Evolutionary conservation across 2,329 filamentous ascomycete genomes (phyloP).

Genomic region (Fusarium sp.): DNA sequence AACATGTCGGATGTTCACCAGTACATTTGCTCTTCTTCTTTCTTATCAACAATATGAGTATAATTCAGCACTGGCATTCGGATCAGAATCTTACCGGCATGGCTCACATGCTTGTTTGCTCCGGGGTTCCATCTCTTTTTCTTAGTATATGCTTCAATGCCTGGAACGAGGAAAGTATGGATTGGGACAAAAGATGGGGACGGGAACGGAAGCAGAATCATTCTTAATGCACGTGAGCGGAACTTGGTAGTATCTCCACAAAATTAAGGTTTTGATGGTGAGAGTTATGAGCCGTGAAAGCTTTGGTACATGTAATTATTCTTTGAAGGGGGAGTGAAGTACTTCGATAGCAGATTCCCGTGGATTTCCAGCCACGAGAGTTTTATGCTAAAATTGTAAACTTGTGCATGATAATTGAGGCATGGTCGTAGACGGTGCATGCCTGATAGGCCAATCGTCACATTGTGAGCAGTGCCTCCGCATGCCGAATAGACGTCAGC

Average conservation of each 20-base stretch:
- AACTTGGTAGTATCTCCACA: not conserved
- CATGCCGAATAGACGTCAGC: not conserved
- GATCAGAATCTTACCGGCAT: not conserved
- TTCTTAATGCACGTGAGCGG: constrained; percentile 4
- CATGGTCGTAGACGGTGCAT: not conserved
- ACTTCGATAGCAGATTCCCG: no score
- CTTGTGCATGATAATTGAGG: no score
- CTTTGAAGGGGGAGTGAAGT: no score
- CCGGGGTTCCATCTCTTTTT: constrained; percentile 7
- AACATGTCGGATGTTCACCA: constrained; percentile 12
- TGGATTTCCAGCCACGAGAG: no score
- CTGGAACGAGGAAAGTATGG: not conserved
- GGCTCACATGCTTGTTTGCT: constrained; percentile 24
- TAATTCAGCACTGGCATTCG: accelerated
- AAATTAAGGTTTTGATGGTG: not conserved
- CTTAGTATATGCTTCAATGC: not conserved
- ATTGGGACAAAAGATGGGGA: not conserved
- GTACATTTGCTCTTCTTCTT: constrained; percentile 27
- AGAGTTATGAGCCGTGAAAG: no score
- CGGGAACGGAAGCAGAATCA: constrained; percentile 1
- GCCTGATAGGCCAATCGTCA: not conserved
- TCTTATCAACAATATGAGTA: not conserved
- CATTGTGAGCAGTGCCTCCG: not conserved
- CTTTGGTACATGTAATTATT: no score
- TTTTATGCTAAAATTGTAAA: no score